Evolutionary conservation across 1,284 basidiomycete genomes (phyloP), one percentile per base, ranked within the genome.

Genomic region (Lignosus rhinocerotis): DNA sequence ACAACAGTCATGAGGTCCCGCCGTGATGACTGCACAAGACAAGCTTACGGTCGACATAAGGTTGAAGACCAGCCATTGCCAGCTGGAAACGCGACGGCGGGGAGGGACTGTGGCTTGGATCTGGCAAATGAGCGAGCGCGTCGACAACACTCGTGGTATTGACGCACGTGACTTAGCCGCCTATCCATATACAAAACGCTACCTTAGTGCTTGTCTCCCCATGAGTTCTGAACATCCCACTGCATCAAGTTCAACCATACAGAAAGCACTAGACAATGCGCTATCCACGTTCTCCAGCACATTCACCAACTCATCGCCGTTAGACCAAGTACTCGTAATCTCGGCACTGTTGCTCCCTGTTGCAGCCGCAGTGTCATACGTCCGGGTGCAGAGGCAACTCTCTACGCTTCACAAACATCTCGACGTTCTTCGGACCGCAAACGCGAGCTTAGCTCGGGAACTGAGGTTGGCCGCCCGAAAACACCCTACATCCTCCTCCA

Each of bases 11-110:
- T 44, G 11, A 56, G 63, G 50, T 42, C 30, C 17, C 1, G 50
- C 36, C 14, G 54, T 36, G 45, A 12, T 33, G 34, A 17, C 39
- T 14, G 21, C 25, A 14, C 34, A 41, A 16, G 38, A 10, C 14
- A 46, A 5, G 58, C 85, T 67, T 64, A 88, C 90, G 87, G 78
- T 93, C 90, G 71, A 93, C 87, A 75, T 92, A 93, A 78, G 88
- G 87, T 72, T 92, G 88, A 53, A 93, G 84, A 79, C 86, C 90
- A 69, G 90, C 86, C 90, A 92, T 91, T 25, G 25, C 25, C 25
- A 25, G 4, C 25, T 25, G 25, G 25, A 25, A 25, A 25, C 25
- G 25, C 25, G 25, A 25, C 25, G 25, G 25, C 25, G 25, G 25
- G 25, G 25, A 25, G 25, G 25, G 25, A 25, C 25, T 25, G 2